phyloP scores from a whole-genome alignment of 2,329 filamentous ascomycete genomes.

The Onygena corvina region DNA sequence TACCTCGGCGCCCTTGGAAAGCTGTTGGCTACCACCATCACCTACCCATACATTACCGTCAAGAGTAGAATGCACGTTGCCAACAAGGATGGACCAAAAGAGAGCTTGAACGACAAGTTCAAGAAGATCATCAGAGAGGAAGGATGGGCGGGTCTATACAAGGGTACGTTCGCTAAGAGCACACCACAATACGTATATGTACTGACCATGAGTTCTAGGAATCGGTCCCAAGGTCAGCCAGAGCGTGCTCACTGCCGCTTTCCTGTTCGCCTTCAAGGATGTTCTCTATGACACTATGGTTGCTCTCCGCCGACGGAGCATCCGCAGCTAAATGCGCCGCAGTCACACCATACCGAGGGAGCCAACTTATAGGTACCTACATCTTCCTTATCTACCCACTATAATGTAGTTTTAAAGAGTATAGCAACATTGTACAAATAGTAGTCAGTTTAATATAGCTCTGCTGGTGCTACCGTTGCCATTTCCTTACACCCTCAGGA shows the following conservation, averaged over 20 bases:
- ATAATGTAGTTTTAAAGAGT: neutral
- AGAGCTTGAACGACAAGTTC: conserved; percentile 68
- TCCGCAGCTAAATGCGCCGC: conserved; percentile 23
- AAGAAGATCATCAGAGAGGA: conserved; percentile 72
- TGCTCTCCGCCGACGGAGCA: conserved; percentile 23
- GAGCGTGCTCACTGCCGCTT: conserved; percentile 89
- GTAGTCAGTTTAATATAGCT: neutral
- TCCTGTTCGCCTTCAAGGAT: conserved; percentile 97
- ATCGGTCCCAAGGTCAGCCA: conserved; percentile 95
- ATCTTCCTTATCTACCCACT: no score
- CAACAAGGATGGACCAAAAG: conserved; percentile 59
- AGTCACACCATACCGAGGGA: neutral
- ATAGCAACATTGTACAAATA: neutral
- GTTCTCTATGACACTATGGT: conserved; percentile 61
- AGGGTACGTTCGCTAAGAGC: conserved; percentile 56
- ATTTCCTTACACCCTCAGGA: no score
- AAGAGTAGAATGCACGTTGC: conserved; percentile 97
- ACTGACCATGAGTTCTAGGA: conserved; percentile 41
- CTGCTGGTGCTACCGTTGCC: neutral
- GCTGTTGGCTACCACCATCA: conserved; percentile 82
- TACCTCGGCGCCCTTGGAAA: conserved; percentile 87
- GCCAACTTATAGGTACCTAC: no score
- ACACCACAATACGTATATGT: no score
- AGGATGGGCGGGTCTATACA: conserved; percentile 85
- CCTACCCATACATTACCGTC: conserved; percentile 96